phyloP scores from a whole-genome alignment of 495 filamentous ascomycete species.

The Talaromyces trachyspermus region DNA sequence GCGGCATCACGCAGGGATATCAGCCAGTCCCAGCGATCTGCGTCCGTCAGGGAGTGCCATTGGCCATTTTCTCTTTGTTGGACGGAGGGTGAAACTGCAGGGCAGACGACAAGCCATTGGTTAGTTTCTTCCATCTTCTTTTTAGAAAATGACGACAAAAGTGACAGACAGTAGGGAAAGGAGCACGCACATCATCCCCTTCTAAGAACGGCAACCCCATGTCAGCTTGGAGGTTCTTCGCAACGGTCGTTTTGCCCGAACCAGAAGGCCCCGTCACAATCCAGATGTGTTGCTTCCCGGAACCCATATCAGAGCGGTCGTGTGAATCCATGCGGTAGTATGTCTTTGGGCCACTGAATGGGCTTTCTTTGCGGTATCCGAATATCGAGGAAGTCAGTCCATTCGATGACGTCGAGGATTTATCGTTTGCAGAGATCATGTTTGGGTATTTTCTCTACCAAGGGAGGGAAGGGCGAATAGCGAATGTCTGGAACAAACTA shows the following conservation, averaged over 20 bases:
- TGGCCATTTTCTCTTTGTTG: constrained; percentile 92
- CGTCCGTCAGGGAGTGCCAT: constrained; percentile 81
- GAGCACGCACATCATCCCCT: constrained; percentile 78
- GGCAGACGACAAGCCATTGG: constrained; percentile 12
- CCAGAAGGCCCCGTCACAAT: constrained; percentile 96
- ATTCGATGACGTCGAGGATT: constrained; percentile 1
- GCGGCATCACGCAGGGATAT: constrained; percentile 79
- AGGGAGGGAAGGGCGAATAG: no score
- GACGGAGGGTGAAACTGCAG: constrained; percentile 71
- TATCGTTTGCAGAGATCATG: constrained; percentile 5
- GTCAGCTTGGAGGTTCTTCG: constrained; percentile 61
- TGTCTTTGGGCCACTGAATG: constrained; percentile 15
- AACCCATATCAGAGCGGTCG: constrained; percentile 14
- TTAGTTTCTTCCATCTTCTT: background rate
- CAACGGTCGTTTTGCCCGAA: constrained; percentile 93
- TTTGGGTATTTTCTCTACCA: background rate
- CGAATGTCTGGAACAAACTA: no score
- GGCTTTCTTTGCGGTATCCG: constrained; percentile 12
- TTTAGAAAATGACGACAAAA: background rate
- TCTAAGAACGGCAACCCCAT: constrained; percentile 81
- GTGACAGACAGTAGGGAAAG: background rate
- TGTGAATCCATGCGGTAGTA: constrained; percentile 18
- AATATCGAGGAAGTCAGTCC: constrained; percentile 8
- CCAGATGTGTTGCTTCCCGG: constrained; percentile 70
- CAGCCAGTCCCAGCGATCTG: constrained; percentile 98